Percentiles rank a stretch among this genome's conserved stretches.
Evolutionary conservation across 2,329 filamentous ascomycete genomes (phyloP).

Genomic region (Neodidymelliopsis sp.): DNA sequence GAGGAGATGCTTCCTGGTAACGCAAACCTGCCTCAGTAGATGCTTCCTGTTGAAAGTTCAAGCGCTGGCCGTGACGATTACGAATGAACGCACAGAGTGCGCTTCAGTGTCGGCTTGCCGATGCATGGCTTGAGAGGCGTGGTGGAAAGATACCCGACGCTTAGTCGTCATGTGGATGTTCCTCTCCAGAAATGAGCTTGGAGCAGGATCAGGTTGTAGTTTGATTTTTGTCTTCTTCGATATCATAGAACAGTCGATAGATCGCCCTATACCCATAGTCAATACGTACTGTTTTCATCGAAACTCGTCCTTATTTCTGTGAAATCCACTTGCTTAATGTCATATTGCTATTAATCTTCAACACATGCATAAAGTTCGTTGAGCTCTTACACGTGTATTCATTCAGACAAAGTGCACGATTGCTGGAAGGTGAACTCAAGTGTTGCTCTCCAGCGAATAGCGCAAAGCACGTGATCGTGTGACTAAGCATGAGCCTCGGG

Average conservation of each 20-base stretch:
- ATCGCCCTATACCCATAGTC: conserved; percentile 25
- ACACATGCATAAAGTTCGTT: too few species aligned
- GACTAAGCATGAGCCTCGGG: conserved; percentile 17
- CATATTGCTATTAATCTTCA: too few species aligned
- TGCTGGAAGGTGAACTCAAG: too few species aligned
- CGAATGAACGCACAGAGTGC: conserved; percentile 23
- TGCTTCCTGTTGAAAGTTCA: conserved; percentile 3
- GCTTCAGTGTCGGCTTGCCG: conserved; percentile 24
- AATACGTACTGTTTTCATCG: conserved; percentile 14
- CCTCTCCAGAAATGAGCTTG: conserved; percentile 17
- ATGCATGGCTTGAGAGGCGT: conserved; percentile 15
- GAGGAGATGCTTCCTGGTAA: conserved; percentile 31
- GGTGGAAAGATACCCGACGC: conserved; percentile 38
- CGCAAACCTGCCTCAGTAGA: conserved; percentile 11
- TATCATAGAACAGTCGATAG: conserved; percentile 20
- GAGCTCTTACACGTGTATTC: too few species aligned
- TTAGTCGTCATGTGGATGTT: conserved; percentile 25
- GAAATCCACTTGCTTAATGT: too few species aligned
- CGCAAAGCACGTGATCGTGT: too few species aligned
- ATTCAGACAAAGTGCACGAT: too few species aligned
- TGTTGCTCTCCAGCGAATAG: too few species aligned
- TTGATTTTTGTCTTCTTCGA: conserved; percentile 11
- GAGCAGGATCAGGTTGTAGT: conserved; percentile 4
- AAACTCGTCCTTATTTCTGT: not conserved
- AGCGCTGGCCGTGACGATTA: conserved; percentile 27